These are phyloP conservation scores for Colletotrichum higginsianum DNA, from an alignment of 2,329 filamentous ascomycete species.

Conservation along the genomic window DNA sequence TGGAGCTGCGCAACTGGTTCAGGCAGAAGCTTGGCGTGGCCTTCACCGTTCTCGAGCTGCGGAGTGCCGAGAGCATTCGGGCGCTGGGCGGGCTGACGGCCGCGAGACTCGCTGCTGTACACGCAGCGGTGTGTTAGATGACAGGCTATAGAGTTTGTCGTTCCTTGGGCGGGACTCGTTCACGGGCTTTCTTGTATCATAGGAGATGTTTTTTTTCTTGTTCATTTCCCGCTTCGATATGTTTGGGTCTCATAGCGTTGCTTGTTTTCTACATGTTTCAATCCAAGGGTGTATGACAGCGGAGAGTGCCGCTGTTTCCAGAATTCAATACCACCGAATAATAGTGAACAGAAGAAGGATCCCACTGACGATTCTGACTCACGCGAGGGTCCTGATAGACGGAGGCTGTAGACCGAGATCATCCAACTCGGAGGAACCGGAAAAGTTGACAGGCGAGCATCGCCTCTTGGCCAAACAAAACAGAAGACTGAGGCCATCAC, in stretches of 20 bases:
- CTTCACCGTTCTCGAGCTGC: conserved; percentile 27
- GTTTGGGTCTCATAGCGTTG: too few species aligned
- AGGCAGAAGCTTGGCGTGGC: conserved; percentile 41
- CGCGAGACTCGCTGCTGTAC: conserved; percentile 7
- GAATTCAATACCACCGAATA: too few species aligned
- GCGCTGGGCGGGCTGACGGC: conserved; percentile 3
- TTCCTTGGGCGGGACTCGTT: too few species aligned
- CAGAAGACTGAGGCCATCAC: not conserved
- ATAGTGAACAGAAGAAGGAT: too few species aligned
- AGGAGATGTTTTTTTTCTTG: too few species aligned
- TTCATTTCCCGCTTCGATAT: too few species aligned
- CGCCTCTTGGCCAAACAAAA: not conserved
- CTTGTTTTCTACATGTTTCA: too few species aligned
- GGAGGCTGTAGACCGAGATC: not conserved
- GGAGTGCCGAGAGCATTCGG: conserved; percentile 24
- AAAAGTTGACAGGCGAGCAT: not conserved
- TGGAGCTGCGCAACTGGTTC: conserved; percentile 47
- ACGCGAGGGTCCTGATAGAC: not conserved
- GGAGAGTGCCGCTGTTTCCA: too few species aligned
- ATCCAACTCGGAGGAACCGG: not conserved
- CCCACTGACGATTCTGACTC: not conserved
- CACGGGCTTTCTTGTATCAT: too few species aligned
- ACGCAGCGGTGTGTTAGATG: not conserved
- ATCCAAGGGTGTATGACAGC: too few species aligned
- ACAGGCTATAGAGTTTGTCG: too few species aligned